Conservation (phyloP, 257 asterid genomes). For the Jaltomata sinuosa region DNA sequence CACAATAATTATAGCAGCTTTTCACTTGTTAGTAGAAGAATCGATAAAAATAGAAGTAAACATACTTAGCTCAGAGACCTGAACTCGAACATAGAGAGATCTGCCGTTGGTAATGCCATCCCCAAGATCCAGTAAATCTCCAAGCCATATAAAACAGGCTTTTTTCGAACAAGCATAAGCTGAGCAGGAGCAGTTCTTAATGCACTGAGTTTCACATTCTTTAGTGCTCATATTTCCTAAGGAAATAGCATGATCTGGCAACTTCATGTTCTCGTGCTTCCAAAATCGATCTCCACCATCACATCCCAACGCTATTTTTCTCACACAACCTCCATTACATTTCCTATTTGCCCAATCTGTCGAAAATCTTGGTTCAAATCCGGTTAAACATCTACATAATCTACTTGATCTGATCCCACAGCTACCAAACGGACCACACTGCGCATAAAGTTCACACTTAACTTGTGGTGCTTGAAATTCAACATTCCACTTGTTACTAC, state of each 20-base stretch:
- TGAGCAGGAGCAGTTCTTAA: neutral
- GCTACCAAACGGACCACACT: neutral
- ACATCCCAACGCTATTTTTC: neutral
- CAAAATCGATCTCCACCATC: neutral
- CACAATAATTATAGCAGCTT: neutral
- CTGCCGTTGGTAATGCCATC: neutral
- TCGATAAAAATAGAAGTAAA: neutral
- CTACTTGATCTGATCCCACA: neutral
- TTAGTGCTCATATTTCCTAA: neutral
- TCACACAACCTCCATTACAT: neutral
- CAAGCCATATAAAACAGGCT: neutral
- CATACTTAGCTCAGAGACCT: neutral
- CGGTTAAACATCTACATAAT: neutral
- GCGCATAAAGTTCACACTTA: neutral
- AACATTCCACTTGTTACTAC: neutral
- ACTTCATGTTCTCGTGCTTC: neutral
- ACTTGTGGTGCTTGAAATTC: neutral
- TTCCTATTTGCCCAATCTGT: neutral
- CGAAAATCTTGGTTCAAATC: neutral
- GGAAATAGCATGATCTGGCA: neutral
- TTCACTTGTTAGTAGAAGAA: neutral
- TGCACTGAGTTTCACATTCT: neutral
- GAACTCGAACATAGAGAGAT: neutral
- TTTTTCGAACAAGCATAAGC: neutral
- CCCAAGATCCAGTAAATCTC: neutral